Evolutionary conservation across 768 basidiomycete species (phyloP).

Genomic region (Serendipita sp.): DNA sequence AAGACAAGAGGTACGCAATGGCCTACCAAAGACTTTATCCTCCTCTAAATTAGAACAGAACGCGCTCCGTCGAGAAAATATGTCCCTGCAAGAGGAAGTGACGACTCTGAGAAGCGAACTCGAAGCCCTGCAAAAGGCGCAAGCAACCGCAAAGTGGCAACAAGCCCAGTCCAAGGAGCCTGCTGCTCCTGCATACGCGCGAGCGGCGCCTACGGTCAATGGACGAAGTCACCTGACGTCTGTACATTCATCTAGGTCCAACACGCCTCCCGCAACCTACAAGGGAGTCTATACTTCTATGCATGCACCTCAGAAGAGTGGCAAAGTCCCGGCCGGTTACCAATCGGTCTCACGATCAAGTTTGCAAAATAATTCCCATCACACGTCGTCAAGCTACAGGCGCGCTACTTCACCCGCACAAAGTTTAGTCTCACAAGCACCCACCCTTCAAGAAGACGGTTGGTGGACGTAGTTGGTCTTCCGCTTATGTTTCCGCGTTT

Average conservation of each 20-base stretch:
- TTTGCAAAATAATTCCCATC: not conserved
- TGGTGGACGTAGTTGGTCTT: slow-evolving; percentile 39
- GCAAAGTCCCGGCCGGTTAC: not conserved
- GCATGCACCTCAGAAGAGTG: slow-evolving; percentile 5
- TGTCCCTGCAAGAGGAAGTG: not conserved
- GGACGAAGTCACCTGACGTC: not conserved
- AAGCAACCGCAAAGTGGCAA: slow-evolving; percentile 1
- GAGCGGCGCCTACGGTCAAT: not conserved
- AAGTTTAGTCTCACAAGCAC: slow-evolving; percentile 51
- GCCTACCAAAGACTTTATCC: not conserved
- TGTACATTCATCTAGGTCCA: not conserved
- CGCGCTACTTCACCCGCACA: slow-evolving; percentile 50
- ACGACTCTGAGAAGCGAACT: not conserved
- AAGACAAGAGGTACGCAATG: not conserved
- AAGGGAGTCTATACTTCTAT: slow-evolving; percentile 8
- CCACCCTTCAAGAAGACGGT: slow-evolving; percentile 56
- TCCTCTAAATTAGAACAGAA: not conserved
- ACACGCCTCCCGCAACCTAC: slow-evolving; percentile 2
- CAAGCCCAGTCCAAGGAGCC: not conserved
- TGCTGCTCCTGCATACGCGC: not conserved
- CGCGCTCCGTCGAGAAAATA: not conserved
- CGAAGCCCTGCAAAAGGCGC: not conserved
- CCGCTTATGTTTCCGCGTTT: not conserved
- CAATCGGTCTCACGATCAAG: not conserved
- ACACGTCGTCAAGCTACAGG: not conserved